Base-by-base conservation (phyloP, 2,329 filamentous ascomycete genomes). In the Scedosporium dehoogii region DNA sequence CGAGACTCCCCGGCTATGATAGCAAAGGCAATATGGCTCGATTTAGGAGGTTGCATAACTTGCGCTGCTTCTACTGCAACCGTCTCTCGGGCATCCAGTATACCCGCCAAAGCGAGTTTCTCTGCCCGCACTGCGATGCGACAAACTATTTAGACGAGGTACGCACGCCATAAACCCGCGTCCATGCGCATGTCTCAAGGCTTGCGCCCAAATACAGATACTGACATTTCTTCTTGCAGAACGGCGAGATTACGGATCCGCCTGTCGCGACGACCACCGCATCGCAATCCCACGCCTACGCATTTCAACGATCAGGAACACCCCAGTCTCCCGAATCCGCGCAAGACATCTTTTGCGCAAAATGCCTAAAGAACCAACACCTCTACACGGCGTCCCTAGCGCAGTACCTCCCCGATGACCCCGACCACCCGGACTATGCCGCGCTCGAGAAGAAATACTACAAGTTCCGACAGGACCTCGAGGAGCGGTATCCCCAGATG, bases 121-220 rank as follows among this genome's bases (percentile, higher is more conserved):
- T 86, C 56, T 96, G 92, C 74, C 76, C 82, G 21, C 78, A 83
- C 65, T 99, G 94, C 78, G 90, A 94, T 69, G 90, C 92, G 18
- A 86, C 88, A 64, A 99, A 97, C 74, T 90, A 91, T 76, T 79
- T 97, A 38, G 94, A 99, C 72, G 82, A 93, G 78, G 92, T 94
- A 76, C 9, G 10, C 2, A 38, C 33, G 3, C 10, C 33, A 12
- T 38, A 12, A 12, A 10, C 3, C 33, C 33, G 33, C 10, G 6
- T 14, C 9, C 9, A 38, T 38, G 33, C 10, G 10, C 10, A 38
- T 48, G 41, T 51, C 16, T 21, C 6, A 4, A 12, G n/a, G 10
- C 16, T 25, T 46, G 21, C 29, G 29, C 3, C 33, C 10, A 38
- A 38, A 10, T n/a, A 12, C 4, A 38, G 21, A 55, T 55, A 23